Percentiles rank a stretch among this genome's conserved stretches.
phyloP scores from a whole-genome alignment of 116 monocot genomes.

The Thalassia testudinum region DNA sequence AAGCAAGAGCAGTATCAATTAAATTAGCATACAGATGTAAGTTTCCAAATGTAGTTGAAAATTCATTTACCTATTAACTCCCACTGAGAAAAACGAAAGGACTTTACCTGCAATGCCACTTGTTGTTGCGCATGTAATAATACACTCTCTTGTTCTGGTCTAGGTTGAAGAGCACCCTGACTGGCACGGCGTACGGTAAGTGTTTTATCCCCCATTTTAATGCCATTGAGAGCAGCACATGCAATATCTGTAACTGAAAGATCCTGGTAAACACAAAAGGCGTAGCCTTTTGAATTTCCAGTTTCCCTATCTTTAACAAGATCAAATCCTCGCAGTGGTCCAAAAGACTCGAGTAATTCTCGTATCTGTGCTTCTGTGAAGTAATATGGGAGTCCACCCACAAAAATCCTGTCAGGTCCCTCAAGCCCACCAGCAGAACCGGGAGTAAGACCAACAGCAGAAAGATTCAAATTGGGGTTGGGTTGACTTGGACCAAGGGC shows the following conservation, averaged over 20 bases:
- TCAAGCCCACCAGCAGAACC: conserved; percentile 70
- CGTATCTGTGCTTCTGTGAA: conserved; percentile 72
- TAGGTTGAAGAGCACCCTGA: conserved; percentile 52
- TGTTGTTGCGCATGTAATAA: conserved; percentile 75
- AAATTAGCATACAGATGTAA: no score
- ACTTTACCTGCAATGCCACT: conserved; percentile 56
- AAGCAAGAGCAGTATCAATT: no score
- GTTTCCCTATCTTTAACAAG: conserved; percentile 84
- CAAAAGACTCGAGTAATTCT: conserved; percentile 81
- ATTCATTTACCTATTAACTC: no score
- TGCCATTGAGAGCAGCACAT: conserved; percentile 90
- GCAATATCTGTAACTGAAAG: conserved; percentile 75
- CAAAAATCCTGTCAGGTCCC: conserved; percentile 84
- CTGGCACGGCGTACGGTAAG: conserved; percentile 76
- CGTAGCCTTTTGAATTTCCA: conserved; percentile 83
- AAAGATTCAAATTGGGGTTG: conserved; percentile 62
- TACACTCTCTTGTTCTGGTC: conserved; percentile 70
- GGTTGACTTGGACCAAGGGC: conserved; percentile 66
- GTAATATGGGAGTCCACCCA: conserved; percentile 82
- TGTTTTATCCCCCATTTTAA: conserved; percentile 89
- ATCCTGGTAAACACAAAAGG: conserved; percentile 86
- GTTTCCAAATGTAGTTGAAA: no score
- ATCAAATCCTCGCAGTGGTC: conserved; percentile 79
- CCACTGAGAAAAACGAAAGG: no score
- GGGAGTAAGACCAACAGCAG: conserved; percentile 58